These are phyloP conservation scores for Castanea crenata DNA, from an alignment of 306 rosid species.

Conservation along the genomic window DNA sequence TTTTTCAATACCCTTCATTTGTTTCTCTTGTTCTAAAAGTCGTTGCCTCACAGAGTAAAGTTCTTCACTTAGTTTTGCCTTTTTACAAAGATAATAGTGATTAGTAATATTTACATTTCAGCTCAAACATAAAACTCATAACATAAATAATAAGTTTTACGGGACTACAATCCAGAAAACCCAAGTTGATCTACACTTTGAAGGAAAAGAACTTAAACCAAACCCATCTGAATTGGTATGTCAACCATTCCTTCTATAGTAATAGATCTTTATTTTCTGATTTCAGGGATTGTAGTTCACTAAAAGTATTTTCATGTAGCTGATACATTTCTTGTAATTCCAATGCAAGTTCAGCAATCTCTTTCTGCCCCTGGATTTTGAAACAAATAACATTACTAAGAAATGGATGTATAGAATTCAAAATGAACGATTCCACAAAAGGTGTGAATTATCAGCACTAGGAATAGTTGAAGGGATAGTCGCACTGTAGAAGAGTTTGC, in stretches of 20 bases:
- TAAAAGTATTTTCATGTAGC: conserved; percentile 34
- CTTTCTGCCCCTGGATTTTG: conserved; percentile 40
- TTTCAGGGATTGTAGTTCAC: conserved; percentile 47
- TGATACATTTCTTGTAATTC: conserved; percentile 44
- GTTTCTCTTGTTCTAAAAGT: conserved; percentile 50
- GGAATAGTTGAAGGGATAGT: background rate
- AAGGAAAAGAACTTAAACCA: background rate
- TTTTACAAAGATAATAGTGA: background rate
- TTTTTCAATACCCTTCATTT: conserved; percentile 43
- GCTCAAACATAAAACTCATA: background rate
- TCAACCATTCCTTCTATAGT: conserved; percentile 43
- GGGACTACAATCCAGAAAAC: background rate
- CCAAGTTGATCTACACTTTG: background rate
- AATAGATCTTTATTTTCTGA: conserved; percentile 31
- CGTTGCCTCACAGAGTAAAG: conserved; percentile 36
- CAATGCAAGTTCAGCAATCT: conserved; percentile 33
- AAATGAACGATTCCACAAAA: background rate
- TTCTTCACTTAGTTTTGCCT: conserved; percentile 50
- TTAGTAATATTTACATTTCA: background rate
- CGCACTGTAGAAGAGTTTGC: background rate
- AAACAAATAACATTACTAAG: background rate
- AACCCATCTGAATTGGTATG: background rate
- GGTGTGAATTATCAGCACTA: background rate
- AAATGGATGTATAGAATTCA: background rate
- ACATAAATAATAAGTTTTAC: background rate